Base-by-base conservation (phyloP, 495 filamentous ascomycete species). In the Melanomma pulvis-pyrius region DNA sequence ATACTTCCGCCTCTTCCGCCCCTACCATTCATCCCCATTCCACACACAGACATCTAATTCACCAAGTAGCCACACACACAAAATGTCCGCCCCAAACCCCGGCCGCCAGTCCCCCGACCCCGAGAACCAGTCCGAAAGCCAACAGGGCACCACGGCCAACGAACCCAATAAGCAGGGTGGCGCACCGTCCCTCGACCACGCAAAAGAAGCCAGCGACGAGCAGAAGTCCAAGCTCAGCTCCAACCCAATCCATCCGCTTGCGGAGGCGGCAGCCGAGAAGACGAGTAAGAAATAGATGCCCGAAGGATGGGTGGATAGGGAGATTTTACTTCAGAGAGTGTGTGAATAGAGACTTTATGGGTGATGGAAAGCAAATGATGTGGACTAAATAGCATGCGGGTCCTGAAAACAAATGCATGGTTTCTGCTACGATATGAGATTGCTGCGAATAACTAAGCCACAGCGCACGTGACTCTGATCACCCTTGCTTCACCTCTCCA, bases 91-190 rank as follows among this genome's bases (percentile, higher is more conserved):
- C 26, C 79, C 78, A 41, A 81, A 82, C 76, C 71, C 81, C 72
- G 90, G 92, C 76, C 88, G 87, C 70, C 86, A 97, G 75, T 98
- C 93, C 11, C 93, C 93, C 15, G 79, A 86, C 19, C 91, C 90
- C 9, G 88, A 92, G 79, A 53, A 71, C 53, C 89, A 90, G 74
- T 74, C 82, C n/a, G 85, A 82, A 57, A 74, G 78, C 30, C 93
- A 97, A 77, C 78, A 85, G 50, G 74, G 80, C 39, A 69, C 81
- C 2, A 80, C 82, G 0, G 84, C 78, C 34, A 77, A 79, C 15
- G 68, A 75, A 24, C 65, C 71, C 29, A 76, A 75, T 47, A 87
- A 91, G 67, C 82, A 88, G 68, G 84, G 83, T 29, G 74, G 74
- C 22, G 71, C 67, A 19, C 64, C 68, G 7, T 60, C 63, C 17